A percentile compares a stretch with the other conserved stretches of the same genome.
Evolutionary conservation across 495 filamentous ascomycete species (phyloP).

Genomic region (Trichoderma erinaceum): DNA sequence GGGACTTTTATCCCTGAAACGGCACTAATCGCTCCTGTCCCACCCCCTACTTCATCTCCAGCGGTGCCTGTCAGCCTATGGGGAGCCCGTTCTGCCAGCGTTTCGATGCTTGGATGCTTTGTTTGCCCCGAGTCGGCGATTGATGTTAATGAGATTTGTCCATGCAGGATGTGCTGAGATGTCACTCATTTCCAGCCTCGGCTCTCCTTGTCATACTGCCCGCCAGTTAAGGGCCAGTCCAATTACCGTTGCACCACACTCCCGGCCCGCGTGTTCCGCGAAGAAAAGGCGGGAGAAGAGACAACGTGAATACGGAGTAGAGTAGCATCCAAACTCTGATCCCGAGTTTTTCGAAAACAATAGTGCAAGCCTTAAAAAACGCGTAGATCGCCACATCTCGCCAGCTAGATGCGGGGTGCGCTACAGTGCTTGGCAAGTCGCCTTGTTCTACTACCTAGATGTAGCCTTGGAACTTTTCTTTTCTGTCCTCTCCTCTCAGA

Average conservation of each 20-base stretch:
- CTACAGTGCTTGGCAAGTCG: not conserved
- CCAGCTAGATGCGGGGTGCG: not conserved
- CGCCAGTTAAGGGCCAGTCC: not conserved
- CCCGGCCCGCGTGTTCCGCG: not conserved
- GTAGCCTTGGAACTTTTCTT: not conserved
- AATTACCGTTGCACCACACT: not conserved
- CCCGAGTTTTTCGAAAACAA: not conserved
- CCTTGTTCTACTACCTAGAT: not conserved
- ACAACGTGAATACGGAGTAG: not conserved
- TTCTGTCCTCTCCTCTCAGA: not conserved
- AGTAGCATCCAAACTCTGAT: not conserved
- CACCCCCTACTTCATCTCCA: constrained; percentile 13
- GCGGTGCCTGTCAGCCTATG: constrained; percentile 9
- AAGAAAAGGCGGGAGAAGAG: not conserved
- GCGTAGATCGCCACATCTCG: not conserved
- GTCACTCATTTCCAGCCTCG: constrained; percentile 12
- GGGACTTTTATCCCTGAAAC: constrained; percentile 14
- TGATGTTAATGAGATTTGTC: not conserved
- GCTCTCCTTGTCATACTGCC: not conserved
- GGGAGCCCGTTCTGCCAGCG: not conserved
- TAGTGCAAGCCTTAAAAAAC: not conserved
- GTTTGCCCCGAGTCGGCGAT: not conserved
- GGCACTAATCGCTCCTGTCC: not conserved
- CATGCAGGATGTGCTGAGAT: not conserved
- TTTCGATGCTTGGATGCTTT: not conserved